Conservation (phyloP, 2,329 filamentous ascomycete species). For the Apiospora marii region DNA sequence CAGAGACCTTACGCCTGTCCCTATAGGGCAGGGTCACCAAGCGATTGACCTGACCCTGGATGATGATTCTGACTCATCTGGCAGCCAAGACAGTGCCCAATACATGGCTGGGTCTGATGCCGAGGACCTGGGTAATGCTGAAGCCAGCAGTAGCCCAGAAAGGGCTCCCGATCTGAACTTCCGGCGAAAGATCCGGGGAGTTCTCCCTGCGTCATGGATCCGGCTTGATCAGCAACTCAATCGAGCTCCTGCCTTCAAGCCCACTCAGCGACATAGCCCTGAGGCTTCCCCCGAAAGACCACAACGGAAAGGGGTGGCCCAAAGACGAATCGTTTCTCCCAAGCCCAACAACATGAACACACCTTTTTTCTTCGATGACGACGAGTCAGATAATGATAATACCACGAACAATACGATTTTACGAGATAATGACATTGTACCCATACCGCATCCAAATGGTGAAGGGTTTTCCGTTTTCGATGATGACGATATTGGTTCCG, state of each 20-base stretch:
- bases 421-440: constrained; percentile 31
- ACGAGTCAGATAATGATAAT: constrained; percentile 54
- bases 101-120: constrained; percentile 45
- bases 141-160: constrained; percentile 41
- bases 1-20: constrained; percentile 37
- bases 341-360: constrained; percentile 38
- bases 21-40: constrained; percentile 29
- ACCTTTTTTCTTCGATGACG: constrained; percentile 51
- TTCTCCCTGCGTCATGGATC: constrained; percentile 73
- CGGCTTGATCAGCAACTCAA: constrained; percentile 61
- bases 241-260: constrained; percentile 42
- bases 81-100: constrained; percentile 29
- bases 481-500: constrained; percentile 48
- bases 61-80: constrained; percentile 31
- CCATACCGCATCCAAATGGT: neutral
- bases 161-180: constrained; percentile 19
- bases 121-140: constrained; percentile 39
- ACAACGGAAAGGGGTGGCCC: constrained; percentile 57
- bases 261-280: constrained; percentile 40
- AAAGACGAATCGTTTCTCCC: constrained; percentile 48
- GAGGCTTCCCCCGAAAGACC: constrained; percentile 48
- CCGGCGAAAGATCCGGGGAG: constrained; percentile 59
- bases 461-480: constrained; percentile 35
- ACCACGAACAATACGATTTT: constrained; percentile 30
- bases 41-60: constrained; percentile 39